Percentiles rank a stretch among this genome's conserved stretches.
phyloP scores from a whole-genome alignment of 345 rosid species.

The Atalantia buxifolia region DNA sequence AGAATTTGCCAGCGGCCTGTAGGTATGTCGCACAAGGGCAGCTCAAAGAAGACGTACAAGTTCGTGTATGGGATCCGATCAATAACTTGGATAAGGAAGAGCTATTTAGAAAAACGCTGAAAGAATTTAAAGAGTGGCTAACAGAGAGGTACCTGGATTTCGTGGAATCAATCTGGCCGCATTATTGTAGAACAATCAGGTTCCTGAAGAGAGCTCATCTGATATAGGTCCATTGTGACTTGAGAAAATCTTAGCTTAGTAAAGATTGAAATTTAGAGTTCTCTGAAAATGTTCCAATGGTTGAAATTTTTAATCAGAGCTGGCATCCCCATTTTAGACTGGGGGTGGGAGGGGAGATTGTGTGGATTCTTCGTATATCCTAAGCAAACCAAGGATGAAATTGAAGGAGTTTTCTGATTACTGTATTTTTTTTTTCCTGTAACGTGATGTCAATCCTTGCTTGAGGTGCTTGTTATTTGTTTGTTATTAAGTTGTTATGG shows the following conservation, averaged over 20 bases:
- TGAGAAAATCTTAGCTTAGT: slow-evolving; percentile 6
- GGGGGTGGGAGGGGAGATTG: not conserved
- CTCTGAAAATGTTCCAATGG: slow-evolving; percentile 6
- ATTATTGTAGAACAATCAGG: slow-evolving; percentile 89
- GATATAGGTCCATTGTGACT: slow-evolving; percentile 32
- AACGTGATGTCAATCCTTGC: slow-evolving; percentile 12
- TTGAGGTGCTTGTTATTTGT: not conserved
- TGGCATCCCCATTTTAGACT: slow-evolving; percentile 35
- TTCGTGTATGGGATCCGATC: slow-evolving; percentile 52
- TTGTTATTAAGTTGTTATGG: not conserved
- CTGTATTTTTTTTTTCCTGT: slow-evolving; percentile 16
- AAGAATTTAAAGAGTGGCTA: slow-evolving; percentile 57
- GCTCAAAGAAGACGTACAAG: slow-evolving; percentile 52
- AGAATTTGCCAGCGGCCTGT: slow-evolving; percentile 55
- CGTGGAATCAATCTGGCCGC: slow-evolving; percentile 91
- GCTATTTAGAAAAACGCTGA: slow-evolving; percentile 44
- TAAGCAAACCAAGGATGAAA: slow-evolving; percentile 6
- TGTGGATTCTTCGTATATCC: slow-evolving; percentile 9
- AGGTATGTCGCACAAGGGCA: slow-evolving; percentile 55
- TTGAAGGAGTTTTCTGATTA: slow-evolving; percentile 5
- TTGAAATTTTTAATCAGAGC: slow-evolving; percentile 21
- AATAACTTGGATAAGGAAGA: slow-evolving; percentile 68
- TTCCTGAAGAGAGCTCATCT: slow-evolving; percentile 90
- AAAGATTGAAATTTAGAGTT: slow-evolving; percentile 9
- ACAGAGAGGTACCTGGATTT: slow-evolving; percentile 70